Conservation (phyloP, 179 eudicot species). For the Drosera spatulata region DNA sequence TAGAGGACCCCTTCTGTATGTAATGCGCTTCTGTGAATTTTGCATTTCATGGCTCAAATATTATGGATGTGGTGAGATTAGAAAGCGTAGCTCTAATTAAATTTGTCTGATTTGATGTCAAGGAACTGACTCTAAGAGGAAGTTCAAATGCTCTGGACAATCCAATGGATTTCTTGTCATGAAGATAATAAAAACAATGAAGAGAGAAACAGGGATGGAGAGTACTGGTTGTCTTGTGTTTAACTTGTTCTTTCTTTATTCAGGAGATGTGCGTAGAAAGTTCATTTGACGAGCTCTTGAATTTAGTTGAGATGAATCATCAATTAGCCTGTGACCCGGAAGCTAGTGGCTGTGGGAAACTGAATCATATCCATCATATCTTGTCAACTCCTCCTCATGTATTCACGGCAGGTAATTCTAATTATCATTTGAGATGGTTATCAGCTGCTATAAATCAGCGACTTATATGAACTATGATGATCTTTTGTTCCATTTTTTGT, state of each 20-base stretch:
- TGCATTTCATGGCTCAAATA: no score
- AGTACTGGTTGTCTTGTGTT: background rate
- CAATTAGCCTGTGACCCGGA: constrained; percentile 84
- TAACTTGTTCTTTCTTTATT: constrained; percentile 1
- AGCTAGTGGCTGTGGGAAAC: constrained; percentile 80
- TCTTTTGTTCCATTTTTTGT: background rate
- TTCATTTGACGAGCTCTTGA: constrained; percentile 72
- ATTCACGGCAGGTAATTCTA: constrained; percentile 59
- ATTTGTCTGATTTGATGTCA: no score
- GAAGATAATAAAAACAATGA: no score
- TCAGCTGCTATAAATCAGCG: no score
- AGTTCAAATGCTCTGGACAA: no score
- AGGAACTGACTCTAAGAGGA: no score
- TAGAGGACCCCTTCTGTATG: no score
- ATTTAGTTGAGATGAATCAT: constrained; percentile 79
- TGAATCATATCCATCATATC: constrained; percentile 71
- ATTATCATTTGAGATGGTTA: background rate
- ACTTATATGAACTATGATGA: background rate
- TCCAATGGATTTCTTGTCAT: no score
- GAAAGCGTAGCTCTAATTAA: no score
- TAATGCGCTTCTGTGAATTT: no score
- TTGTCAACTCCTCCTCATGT: constrained; percentile 71
- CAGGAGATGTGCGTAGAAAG: constrained; percentile 55
- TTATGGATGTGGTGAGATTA: no score
- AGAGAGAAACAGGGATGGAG: background rate